Evolutionary conservation across 2,329 filamentous ascomycete genomes (phyloP), one percentile per base, ranked within the genome.

Genomic region (Colletotrichum shisoi): DNA sequence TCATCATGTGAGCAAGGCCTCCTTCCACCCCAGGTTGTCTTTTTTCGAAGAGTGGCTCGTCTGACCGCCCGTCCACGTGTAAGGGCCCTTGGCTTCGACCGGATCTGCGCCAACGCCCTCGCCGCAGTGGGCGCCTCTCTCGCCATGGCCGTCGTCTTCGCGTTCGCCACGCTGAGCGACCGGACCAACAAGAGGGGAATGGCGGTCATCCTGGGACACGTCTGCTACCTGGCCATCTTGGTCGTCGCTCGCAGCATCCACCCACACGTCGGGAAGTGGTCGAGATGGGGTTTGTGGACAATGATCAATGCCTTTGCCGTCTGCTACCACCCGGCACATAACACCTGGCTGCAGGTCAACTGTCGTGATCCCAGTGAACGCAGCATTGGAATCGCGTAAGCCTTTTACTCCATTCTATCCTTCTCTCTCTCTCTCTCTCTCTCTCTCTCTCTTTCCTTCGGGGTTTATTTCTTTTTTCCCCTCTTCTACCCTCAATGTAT

Each of bases 321-420:
- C 9, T 81, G 83, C 0, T 85, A 85, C 68, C 83, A 85, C 71
- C 83, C 83, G 0, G 77, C 83, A 0, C 82, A 85, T 62, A 85
- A 85, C 72, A 78, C 81, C 0, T 85, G 83, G 83, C 74, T 83
- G 19, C 82, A 84, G 71, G 73, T 85, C 7, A 86, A 85, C 69
- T 85, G 83, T 69, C 75, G 74, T 15, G 80, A 80, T 19, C 71
- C 80, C 0, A 73, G 78, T 4, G 83, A 84, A 71, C 72, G 82
- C 60, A 85, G 81, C 68, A 82, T 85, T 57, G 77, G 75, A 21
- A 79, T 85, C 53, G 82, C 83, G 76, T 83, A 70, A 70, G 80
- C 12, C 12, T 2, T 34, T 8, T 8, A 31, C 27, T 31, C 27
- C 27, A 8, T 31, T 31, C 7, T 31, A 8, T 8, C 7, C 7